Evolutionary conservation across 352 stramenopile genomes (phyloP).

Genomic region (Phytophthora fragariaefolia): DNA sequence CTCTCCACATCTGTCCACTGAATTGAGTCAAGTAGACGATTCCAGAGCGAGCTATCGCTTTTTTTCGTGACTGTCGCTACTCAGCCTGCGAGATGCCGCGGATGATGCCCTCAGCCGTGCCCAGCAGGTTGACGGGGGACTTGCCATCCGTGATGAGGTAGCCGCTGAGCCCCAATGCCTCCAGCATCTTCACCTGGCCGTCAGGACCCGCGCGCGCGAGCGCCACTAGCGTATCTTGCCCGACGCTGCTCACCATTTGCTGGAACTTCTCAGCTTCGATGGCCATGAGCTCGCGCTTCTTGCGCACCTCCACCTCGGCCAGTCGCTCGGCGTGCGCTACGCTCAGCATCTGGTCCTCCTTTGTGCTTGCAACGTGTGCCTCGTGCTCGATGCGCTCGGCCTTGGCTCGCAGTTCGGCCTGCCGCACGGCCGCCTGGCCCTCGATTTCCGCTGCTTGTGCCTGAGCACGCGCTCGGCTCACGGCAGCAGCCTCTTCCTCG

Average conservation of each 20-base stretch:
- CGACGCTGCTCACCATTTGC: conserved; percentile 80
- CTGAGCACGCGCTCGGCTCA: conserved; percentile 62
- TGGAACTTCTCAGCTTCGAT: conserved; percentile 86
- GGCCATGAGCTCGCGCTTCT: conserved; percentile 81
- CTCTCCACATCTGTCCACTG: too few species aligned
- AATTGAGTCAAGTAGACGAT: too few species aligned
- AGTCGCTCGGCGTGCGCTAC: conserved; percentile 64
- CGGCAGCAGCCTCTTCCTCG: conserved; percentile 67
- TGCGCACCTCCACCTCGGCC: conserved; percentile 69
- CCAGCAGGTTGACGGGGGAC: conserved; percentile 79
- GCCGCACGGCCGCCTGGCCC: conserved; percentile 67
- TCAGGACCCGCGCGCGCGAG: conserved; percentile 75
- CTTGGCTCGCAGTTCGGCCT: conserved; percentile 70
- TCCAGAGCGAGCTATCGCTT: too few species aligned
- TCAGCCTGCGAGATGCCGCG: conserved; percentile 64
- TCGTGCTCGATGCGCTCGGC: conserved; percentile 79
- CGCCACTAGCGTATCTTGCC: conserved; percentile 78
- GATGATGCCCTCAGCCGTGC: conserved; percentile 77
- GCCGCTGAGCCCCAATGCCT: conserved; percentile 76
- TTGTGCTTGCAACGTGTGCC: conserved; percentile 53
- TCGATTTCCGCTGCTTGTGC: conserved; percentile 81
- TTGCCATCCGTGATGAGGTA: conserved; percentile 89
- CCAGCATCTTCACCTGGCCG: conserved; percentile 81
- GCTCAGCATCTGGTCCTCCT: conserved; percentile 71
- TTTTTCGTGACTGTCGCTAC: conserved; percentile 21